phyloP scores from a whole-genome alignment of 352 stramenopile genomes.

The Phytopythium helicoides region DNA sequence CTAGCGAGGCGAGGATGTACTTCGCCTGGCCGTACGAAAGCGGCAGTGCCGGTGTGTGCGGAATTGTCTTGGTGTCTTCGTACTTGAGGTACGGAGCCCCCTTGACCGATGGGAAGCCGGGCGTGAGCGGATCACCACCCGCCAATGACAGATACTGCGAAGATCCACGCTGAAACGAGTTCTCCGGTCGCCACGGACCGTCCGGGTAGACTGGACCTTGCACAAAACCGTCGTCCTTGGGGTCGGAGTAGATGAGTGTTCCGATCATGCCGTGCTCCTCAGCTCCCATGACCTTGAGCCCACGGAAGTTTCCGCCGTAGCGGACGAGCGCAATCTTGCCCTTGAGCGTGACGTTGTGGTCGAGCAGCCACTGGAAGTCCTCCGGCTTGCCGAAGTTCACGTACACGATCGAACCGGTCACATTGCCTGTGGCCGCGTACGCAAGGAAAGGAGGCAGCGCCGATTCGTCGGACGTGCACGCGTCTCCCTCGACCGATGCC shows the following conservation, averaged over 20 bases:
- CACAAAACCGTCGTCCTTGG: conserved; percentile 62
- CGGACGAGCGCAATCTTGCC: conserved; percentile 62
- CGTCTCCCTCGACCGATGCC: conserved; percentile 50
- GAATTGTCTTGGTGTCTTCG: conserved; percentile 55
- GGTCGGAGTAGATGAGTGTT: conserved; percentile 74
- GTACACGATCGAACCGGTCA: conserved; percentile 70
- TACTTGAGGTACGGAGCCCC: conserved; percentile 34
- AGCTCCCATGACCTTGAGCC: conserved; percentile 63
- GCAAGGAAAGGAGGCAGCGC: conserved; percentile 73
- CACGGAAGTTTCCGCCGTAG: conserved; percentile 56
- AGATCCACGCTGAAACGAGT: conserved; percentile 62
- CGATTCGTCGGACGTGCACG: conserved; percentile 45
- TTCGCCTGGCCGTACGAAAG: conserved; percentile 77
- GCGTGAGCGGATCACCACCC: conserved; percentile 54
- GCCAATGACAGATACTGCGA: conserved; percentile 59
- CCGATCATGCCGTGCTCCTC: conserved; percentile 52
- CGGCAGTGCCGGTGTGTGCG: conserved; percentile 52
- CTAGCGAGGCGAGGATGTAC: conserved; percentile 55
- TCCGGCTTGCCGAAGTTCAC: conserved; percentile 75
- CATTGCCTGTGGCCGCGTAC: conserved; percentile 67
- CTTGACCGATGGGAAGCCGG: conserved; percentile 31
- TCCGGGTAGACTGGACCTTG: conserved; percentile 55
- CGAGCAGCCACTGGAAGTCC: conserved; percentile 66
- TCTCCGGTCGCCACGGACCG: conserved; percentile 50
- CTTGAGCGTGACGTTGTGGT: conserved; percentile 43